Percentiles rank a stretch among this genome's conserved stretches.
These are phyloP conservation scores for Massariosphaeria phaeospora DNA, from an alignment of 495 filamentous ascomycete genomes.

Conservation along the genomic window DNA sequence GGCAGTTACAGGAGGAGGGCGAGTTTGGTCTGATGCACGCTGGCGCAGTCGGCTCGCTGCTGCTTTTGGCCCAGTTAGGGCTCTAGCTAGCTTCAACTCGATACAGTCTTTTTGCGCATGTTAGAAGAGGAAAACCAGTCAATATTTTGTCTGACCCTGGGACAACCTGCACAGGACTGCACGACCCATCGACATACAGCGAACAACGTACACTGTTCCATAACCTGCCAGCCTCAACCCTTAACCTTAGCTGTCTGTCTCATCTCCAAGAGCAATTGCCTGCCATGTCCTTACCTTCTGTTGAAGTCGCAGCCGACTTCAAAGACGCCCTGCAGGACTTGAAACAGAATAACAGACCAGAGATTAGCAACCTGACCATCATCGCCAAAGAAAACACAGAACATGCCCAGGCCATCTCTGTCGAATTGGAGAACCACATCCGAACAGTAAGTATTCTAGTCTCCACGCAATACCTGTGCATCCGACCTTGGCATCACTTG, in stretches of 20 bases:
- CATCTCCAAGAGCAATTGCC: slow-evolving; percentile 25
- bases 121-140: slow-evolving; percentile 28
- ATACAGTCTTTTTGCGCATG: slow-evolving; percentile 29
- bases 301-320: slow-evolving; percentile 93
- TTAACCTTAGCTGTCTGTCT: slow-evolving; percentile 4
- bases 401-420: slow-evolving; percentile 85
- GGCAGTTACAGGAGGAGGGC: slow-evolving; percentile 22
- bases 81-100: slow-evolving; percentile 33
- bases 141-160: slow-evolving; percentile 23
- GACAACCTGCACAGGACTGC: slow-evolving; percentile 20
- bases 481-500: neutral
- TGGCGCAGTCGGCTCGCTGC: slow-evolving; percentile 18
- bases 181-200: slow-evolving; percentile 11
- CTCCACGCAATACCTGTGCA: slow-evolving; percentile 4
- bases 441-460: slow-evolving; percentile 65
- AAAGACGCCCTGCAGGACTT: slow-evolving; percentile 87
- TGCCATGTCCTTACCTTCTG: slow-evolving; percentile 73
- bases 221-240: slow-evolving; percentile 14
- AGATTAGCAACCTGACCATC: slow-evolving; percentile 91
- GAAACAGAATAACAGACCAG: slow-evolving; percentile 77
- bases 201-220: slow-evolving; percentile 15
- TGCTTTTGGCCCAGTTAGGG: slow-evolving; percentile 9
- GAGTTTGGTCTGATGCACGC: slow-evolving; percentile 9
- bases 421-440: slow-evolving; percentile 86
- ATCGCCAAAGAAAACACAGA: slow-evolving; percentile 96